Base-by-base conservation (phyloP, 495 filamentous ascomycete species). In the Parmelia sp. region DNA sequence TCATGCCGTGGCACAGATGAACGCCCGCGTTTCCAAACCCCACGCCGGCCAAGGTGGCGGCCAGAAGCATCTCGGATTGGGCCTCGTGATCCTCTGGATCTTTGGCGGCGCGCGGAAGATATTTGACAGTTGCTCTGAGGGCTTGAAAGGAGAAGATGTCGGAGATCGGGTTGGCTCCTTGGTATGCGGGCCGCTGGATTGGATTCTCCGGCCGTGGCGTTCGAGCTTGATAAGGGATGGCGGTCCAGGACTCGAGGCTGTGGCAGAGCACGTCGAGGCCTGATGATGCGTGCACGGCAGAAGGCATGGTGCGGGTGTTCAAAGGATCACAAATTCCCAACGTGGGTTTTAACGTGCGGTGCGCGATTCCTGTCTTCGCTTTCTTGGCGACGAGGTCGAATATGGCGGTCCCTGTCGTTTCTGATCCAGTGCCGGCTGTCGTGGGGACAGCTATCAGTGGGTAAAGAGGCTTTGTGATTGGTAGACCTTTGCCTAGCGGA, bases 11-110 rank as follows among this genome's bases (percentile, higher is more conserved):
- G 76, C 94, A 98, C 8, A 98, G 80, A 77, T 98, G 94, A 2
- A 98, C 94, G 44, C 94, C 94, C 1, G 94, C 94, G 72, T 98
- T 98, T 33, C 94, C 94, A 75, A 97, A 98, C 0, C 94, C 94
- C 3, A 98, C 91, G 19, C 94, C 94, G 0, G 94, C 94, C 1
- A 98, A 78, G 0, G 94, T 97, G 0, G 93, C 90, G 4, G 94
- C 94, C 14, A 97, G 86, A 14, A 97, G 81, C 94, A 98, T 98
- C 77, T 97, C 82, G 12, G 80, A 85, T 76, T 97, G 93, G 0
- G 94, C 94, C 72, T 97, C 94, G 61, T 81, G 77, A 75, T 97
- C 95, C 10, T 95, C 91, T 0, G 91, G 91, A 67, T 98, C 91
- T 42, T 81, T 83, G 14, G 91, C 88, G 3, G 91, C 86, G 56